A percentile compares a stretch with the other conserved stretches of the same genome.
These are phyloP conservation scores for Chaetomiaceae sp. DNA, from an alignment of 2,329 filamentous ascomycete species.

Conservation along the genomic window DNA sequence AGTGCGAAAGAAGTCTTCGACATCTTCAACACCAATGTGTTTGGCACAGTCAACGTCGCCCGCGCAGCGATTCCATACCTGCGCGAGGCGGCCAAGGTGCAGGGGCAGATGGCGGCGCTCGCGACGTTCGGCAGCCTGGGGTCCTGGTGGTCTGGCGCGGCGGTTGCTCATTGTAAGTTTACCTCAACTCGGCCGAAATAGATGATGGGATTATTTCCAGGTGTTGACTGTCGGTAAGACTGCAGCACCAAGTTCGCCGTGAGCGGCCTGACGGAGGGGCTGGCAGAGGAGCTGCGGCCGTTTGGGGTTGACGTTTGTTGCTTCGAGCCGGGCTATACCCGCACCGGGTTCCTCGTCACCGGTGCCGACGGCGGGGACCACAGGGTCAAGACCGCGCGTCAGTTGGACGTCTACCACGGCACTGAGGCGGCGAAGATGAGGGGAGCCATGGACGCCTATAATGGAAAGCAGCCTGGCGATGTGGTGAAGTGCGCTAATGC, in stretches of 20 bases:
- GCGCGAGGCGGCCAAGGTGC: conserved; percentile 30
- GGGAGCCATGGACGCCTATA: conserved; percentile 27
- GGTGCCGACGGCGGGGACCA: conserved; percentile 12
- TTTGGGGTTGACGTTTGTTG: conserved; percentile 42
- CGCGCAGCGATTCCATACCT: conserved; percentile 46
- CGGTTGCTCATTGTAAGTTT: conserved; percentile 30
- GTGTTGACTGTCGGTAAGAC: no score
- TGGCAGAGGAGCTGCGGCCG: conserved; percentile 40
- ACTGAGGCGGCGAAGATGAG: conserved; percentile 19
- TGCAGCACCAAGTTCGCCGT: conserved; percentile 45
- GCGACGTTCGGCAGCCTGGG: conserved; percentile 46
- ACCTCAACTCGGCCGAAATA: no score
- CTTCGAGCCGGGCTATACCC: conserved; percentile 38
- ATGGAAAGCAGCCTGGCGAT: conserved; percentile 45
- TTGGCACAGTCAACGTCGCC: conserved; percentile 46
- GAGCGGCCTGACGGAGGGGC: conserved; percentile 41
- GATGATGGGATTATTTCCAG: no score
- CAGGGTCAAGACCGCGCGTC: conserved; percentile 19
- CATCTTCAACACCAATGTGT: conserved; percentile 50
- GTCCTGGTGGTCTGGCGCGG: conserved; percentile 35
- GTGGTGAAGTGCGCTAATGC: conserved; percentile 41
- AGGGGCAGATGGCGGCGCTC: conserved; percentile 31
- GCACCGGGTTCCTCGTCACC: conserved; percentile 34
- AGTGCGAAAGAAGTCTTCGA: conserved; percentile 35
- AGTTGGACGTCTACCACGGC: conserved; percentile 18